Evolutionary conservation across 257 asterid species (phyloP).

Genomic region (Marsdenia floribunda): DNA sequence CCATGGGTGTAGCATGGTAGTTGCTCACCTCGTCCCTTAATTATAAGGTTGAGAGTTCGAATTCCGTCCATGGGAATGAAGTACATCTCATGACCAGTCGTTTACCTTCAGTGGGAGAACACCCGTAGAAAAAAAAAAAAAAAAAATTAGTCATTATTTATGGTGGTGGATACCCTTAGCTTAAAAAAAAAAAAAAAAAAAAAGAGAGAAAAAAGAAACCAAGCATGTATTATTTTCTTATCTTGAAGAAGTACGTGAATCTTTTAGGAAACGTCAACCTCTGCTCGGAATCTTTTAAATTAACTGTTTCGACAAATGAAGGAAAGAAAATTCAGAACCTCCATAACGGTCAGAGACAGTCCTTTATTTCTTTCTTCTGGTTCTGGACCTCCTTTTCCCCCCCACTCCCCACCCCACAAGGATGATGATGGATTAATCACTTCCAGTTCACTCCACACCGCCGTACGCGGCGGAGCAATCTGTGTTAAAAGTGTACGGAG

Average conservation of each 20-base stretch:
- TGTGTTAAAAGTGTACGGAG: neutral
- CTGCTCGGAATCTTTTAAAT: neutral
- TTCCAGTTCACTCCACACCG: neutral
- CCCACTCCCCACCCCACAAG: neutral
- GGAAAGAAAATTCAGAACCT: slow-evolving; percentile 4
- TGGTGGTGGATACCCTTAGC: no score
- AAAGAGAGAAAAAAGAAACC: no score
- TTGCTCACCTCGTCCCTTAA: no score
- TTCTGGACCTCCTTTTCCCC: neutral
- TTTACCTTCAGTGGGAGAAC: no score
- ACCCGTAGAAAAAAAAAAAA: no score
- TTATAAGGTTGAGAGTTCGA: no score
- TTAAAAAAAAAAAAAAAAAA: no score
- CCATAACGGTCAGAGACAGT: slow-evolving; percentile 3
- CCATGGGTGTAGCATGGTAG: no score
- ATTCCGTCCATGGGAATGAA: no score
- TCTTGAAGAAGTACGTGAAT: neutral
- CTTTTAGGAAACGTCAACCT: neutral
- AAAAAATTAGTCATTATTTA: no score
- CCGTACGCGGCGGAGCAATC: slow-evolving; percentile 7
- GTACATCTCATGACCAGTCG: no score
- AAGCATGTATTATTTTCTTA: no score
- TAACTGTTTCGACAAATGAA: neutral
- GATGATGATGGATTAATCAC: neutral
- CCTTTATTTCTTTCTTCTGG: neutral